Conservation (phyloP, 495 filamentous ascomycete genomes). For the Xylaria castorea region DNA sequence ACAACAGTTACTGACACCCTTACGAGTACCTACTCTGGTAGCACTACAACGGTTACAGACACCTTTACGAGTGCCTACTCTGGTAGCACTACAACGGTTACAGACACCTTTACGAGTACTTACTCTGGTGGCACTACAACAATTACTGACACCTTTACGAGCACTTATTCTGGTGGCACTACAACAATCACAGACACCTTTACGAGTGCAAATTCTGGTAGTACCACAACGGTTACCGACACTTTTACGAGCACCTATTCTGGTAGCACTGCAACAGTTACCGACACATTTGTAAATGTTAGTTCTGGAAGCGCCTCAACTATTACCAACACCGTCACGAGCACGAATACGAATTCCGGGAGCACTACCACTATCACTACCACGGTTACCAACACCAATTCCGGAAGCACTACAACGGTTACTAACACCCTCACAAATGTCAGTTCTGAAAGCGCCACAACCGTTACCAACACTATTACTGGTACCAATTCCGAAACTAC, state of each 20-base stretch:
- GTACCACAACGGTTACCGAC: conserved; percentile 19
- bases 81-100: background rate
- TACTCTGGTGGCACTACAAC: background rate
- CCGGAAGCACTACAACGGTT: background rate
- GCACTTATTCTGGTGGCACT: background rate
- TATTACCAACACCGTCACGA: conserved; percentile 15
- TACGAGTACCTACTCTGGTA: conserved; percentile 29
- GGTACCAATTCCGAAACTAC: background rate
- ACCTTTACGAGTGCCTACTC: background rate
- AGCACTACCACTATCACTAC: background rate
- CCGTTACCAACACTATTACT: conserved; percentile 16
- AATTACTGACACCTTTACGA: conserved; percentile 24
- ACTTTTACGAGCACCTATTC: background rate
- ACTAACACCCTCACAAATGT: conserved; percentile 29
- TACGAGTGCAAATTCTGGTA: background rate
- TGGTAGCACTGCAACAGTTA: conserved; percentile 27
- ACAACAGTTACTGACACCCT: conserved; percentile 23
- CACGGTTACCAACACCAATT: conserved; percentile 24
- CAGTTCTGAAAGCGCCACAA: conserved; percentile 16
- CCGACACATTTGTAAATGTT: conserved; percentile 13
- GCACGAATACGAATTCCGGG: conserved; percentile 19
- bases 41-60: background rate
- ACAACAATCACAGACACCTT: conserved; percentile 9
- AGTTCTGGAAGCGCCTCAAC: conserved; percentile 9
- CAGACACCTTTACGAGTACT: background rate